Evolutionary conservation across 2,329 filamentous ascomycete genomes (phyloP), one percentile per base, ranked within the genome.

Genomic region (Monosporascus sp.): DNA sequence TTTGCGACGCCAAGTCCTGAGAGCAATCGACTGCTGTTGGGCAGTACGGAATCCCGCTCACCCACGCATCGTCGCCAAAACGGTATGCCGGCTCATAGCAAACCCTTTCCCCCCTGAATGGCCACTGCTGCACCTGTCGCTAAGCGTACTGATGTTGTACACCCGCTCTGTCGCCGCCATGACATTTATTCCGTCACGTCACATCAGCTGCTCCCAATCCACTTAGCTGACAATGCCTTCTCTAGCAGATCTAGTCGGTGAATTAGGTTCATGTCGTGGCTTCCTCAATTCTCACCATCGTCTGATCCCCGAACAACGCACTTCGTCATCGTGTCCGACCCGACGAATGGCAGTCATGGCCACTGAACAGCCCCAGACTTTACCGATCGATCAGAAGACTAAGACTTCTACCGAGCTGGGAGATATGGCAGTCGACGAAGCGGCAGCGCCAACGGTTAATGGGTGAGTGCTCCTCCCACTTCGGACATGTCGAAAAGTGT

Each of bases 371-470:
- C 62, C 64, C 24, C 62, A 65, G 52, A 57, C 52, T 47, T 50
- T 62, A 31, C 52, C 60, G n/a, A 48, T 52, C 14, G 61, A 65
- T 44, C 56, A 54, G 37, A 65, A 66, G 53, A 39, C 50, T 7
- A 38, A 54, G n/a, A 52, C 51, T 47, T 39, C 56, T 24, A 39
- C 49, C 20, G 50, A 57, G 4, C 50, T 50, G 31, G 60, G 66
- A 15, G 71, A 76, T 60, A 80, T 80, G 75, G 73, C 76, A 54
- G 70, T 81, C 53, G 74, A 81, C 62, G 67, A 78, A 45, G 71
- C 67, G 42, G 61, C 61, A 42, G 58, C 61, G 27, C 61, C 68
- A 27, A 62, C 65, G 41, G 58, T 79, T 62, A 82, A 84, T 66
- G 81, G 81, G 83, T 85, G 73, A 79, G 82, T 80, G 65, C 66